Base-by-base conservation (phyloP, 768 basidiomycete species). In the Lactarius sanguifluus region DNA sequence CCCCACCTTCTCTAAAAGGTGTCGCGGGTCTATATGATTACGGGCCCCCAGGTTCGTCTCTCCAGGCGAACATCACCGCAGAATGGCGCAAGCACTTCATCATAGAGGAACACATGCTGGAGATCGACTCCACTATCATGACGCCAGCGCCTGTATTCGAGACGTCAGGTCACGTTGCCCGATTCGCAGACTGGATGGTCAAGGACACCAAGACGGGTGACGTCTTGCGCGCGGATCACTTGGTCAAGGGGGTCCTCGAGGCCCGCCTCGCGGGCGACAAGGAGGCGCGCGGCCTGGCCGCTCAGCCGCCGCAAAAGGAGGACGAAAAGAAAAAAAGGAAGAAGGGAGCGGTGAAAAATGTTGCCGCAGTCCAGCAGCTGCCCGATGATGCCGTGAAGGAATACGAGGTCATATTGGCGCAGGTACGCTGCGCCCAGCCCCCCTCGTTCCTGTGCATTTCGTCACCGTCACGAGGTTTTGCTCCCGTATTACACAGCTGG, bases 131-230 rank as follows among this genome's bases (percentile, higher is more conserved):
- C 30, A 98, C 97, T 45, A 89, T 97, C 79, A 97, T 98, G 89
- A 98, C 96, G 0, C 91, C 96, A 18, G 85, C 92, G 3, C 81
- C 94, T 15, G 96, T 98, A 12, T 96, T 98, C 75, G 96, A 97
- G 77, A 88, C 96, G 0, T 98, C 95, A 40, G 96, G 97, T 34
- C 97, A 98, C 79, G 96, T 98, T 67, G 96, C 95, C 52, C 87
- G 96, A 70, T 99, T 98, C 75, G 93, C 96, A 6, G 97, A 99
- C 75, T 99, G 96, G 96, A 98, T 98, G 96, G 92, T 94, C 74
- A 97, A 96, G 80, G 96, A 98, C 72, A 80, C 81, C 30, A 88
- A 92, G 80, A 96, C 91, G n/a, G 94, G 95, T 55, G 95, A 98
- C 73, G 96, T 98, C 57, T 87, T 97, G 72, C 89, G 96, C 55